Evolutionary conservation across 805 yeast genomes (phyloP).

Genomic region (Teunomyces stri): DNA sequence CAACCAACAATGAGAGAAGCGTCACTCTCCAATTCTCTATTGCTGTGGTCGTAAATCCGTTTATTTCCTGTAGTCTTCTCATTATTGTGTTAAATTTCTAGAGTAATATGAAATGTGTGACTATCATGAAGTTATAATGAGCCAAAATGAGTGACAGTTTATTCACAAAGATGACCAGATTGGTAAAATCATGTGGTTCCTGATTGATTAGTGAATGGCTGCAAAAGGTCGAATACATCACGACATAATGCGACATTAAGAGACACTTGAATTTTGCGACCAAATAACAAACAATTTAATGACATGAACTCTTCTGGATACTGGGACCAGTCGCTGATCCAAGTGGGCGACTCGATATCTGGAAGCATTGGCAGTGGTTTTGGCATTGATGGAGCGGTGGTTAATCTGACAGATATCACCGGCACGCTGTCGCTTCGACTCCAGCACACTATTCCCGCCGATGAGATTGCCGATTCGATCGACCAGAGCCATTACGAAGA

Average conservation of each 20-base stretch:
- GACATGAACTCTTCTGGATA: conserved; percentile 27
- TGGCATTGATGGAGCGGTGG: not conserved
- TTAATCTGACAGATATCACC: not conserved
- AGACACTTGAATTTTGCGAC: not conserved
- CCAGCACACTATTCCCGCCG: conserved; percentile 27
- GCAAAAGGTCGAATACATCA: not conserved
- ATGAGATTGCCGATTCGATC: conserved; percentile 30
- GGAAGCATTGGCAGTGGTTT: conserved; percentile 3
- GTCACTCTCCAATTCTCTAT: too few species aligned
- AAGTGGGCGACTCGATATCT: conserved; percentile 1
- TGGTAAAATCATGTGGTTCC: not conserved
- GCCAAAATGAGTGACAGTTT: too few species aligned
- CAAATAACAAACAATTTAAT: not conserved
- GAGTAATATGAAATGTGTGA: too few species aligned
- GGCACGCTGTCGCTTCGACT: conserved; percentile 24
- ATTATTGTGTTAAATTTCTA: too few species aligned
- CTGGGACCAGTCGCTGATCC: conserved; percentile 18
- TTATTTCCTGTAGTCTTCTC: too few species aligned
- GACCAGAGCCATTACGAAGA: conserved; percentile 11
- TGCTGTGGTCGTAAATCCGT: too few species aligned
- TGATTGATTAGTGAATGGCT: not conserved
- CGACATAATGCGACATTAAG: conserved; percentile 1
- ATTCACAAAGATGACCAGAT: not conserved
- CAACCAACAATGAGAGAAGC: too few species aligned
- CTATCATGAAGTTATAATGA: too few species aligned